phyloP scores from a whole-genome alignment of 2,329 filamentous ascomycete species.

The Paecilomyces sp. region DNA sequence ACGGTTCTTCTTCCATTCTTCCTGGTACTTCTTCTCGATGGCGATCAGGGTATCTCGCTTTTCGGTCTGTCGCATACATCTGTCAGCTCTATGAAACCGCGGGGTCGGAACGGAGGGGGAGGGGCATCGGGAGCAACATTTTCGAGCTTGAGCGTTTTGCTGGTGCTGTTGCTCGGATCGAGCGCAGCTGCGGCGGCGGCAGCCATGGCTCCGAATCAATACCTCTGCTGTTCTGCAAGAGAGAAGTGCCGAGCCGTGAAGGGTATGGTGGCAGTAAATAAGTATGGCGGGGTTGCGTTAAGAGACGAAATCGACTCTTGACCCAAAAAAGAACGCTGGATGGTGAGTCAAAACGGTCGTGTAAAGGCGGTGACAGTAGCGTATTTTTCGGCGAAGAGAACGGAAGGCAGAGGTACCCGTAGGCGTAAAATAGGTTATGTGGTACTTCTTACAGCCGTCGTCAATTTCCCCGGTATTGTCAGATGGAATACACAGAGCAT shows the following conservation, averaged over 20 bases:
- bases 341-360: constrained; percentile 2
- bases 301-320: neutral
- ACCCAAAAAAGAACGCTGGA: neutral
- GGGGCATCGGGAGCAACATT: constrained; percentile 34
- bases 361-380: neutral
- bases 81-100: neutral
- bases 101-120: constrained; percentile 1
- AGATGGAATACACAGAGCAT: neutral
- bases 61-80: constrained; percentile 55
- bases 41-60: constrained; percentile 77
- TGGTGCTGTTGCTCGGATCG: constrained; percentile 47
- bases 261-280: constrained; percentile 7
- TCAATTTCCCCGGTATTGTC: neutral
- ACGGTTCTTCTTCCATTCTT: constrained; percentile 67
- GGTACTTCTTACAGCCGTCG: neutral
- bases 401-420: neutral
- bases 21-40: constrained; percentile 87
- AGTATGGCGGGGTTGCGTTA: constrained; percentile 12
- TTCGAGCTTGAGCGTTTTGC: constrained; percentile 60
- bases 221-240: constrained; percentile 18
- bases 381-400: neutral
- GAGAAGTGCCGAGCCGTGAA: constrained; percentile 10
- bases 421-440: neutral
- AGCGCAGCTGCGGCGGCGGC: constrained; percentile 46
- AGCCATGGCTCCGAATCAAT: constrained; percentile 26